Base-by-base conservation (phyloP, 163 green algal genomes). In the Volvox carteri region DNA sequence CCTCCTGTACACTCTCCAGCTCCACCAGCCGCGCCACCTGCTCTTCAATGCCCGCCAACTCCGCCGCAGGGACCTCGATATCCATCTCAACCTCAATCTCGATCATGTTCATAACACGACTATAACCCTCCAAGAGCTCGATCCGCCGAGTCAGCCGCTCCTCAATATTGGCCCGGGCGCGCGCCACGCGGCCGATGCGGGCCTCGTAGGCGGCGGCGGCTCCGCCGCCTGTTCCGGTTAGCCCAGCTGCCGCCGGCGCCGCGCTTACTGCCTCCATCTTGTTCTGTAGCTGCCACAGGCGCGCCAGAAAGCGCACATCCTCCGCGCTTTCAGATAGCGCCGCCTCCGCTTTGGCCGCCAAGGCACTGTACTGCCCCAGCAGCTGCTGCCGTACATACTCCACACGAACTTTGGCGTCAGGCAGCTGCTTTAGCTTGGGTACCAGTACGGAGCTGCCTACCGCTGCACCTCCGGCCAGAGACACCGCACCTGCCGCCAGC, bases 21-120 rank as follows among this genome's bases (percentile, higher is more conserved):
- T 98, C 96, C 35, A 85, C 68, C 44, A 98, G 91, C 86, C 92
- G 90, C 44, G 88, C 87, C 56, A 98, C 92, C 92, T 98, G 93
- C 74, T 94, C 54, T 79, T 95, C 92, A 19, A 98, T 97, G 86
- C 92, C 95, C 23, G 86, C 87, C 50, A 96, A 76, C 92, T 97
- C 95, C 35, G 95, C 93, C 2, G 90, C 77, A 7, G 95, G 92
- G 42, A 97, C 94, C 68, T 92, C 90, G 37, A 95, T 93, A 81
- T 96, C 93, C 91, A 96, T 95, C 79, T 95, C 92, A 37, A 95
- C 92, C 91, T 98, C 96, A 28, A 98, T 98, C 85, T 98, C 96
- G 75, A 98, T 98, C 96, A 98, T 98, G 87, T 94, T 95, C 58
- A 97, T 95, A 16, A 98, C 95, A 4, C 96, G 94, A 0, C 91